These are phyloP conservation scores for Ochetophila trinervis DNA, from an alignment of 306 rosid species.

Conservation along the genomic window DNA sequence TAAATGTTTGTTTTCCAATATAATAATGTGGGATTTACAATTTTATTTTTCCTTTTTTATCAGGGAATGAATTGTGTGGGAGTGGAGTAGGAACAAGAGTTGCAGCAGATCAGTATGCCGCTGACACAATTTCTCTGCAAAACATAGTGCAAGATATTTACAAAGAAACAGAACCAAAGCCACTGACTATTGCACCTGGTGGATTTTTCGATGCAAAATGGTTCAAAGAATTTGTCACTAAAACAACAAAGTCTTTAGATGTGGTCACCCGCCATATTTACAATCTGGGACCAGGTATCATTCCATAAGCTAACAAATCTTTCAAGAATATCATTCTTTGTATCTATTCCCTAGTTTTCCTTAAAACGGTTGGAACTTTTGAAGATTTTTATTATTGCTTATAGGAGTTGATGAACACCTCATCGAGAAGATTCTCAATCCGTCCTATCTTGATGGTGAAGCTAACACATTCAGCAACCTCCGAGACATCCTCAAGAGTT, in stretches of 20 bases:
- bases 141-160: conserved; percentile 49
- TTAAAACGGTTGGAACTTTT: conserved; percentile 3
- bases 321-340: neutral
- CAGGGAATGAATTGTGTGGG: conserved; percentile 90
- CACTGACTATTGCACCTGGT: conserved; percentile 80
- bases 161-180: conserved; percentile 45
- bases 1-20: neutral
- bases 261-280: conserved; percentile 80
- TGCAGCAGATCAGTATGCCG: conserved; percentile 63
- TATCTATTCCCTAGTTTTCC: conserved; percentile 4
- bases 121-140: conserved; percentile 51
- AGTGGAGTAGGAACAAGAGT: conserved; percentile 69
- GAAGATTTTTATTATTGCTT: conserved; percentile 11
- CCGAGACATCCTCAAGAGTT: conserved; percentile 41
- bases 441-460: conserved; percentile 60
- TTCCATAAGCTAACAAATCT: neutral
- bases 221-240: conserved; percentile 55
- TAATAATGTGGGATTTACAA: neutral
- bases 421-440: conserved; percentile 59
- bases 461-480: conserved; percentile 55
- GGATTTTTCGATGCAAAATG: conserved; percentile 81
- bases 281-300: conserved; percentile 83
- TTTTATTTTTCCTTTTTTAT: neutral
- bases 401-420: conserved; percentile 71
- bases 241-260: conserved; percentile 42